Percentiles rank a stretch among this genome's conserved stretches.
These are phyloP conservation scores for Aspergillaceae sp. DNA, from an alignment of 2,329 filamentous ascomycete species.

Conservation along the genomic window DNA sequence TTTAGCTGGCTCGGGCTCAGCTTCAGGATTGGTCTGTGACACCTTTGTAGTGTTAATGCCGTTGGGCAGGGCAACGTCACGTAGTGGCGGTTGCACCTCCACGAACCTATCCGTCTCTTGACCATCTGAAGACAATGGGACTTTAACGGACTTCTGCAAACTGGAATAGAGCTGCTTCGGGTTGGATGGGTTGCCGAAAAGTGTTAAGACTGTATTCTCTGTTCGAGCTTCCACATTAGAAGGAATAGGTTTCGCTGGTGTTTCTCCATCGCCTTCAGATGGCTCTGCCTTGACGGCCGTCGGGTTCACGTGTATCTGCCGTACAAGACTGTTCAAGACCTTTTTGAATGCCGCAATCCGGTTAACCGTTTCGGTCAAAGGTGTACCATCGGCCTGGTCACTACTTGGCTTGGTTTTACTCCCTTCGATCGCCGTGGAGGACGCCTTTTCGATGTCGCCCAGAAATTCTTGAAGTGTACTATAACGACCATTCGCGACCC, in stretches of 20 bases:
- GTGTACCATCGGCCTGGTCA: conserved; percentile 16
- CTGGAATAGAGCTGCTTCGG: conserved; percentile 80
- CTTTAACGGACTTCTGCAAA: conserved; percentile 48
- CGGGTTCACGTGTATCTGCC: conserved; percentile 49
- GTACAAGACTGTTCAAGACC: conserved; percentile 54
- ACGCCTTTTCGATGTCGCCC: conserved; percentile 35
- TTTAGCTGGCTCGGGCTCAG: conserved; percentile 20
- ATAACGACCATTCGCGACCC: conserved; percentile 31
- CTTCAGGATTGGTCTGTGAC: conserved; percentile 41
- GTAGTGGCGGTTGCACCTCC: conserved; percentile 43
- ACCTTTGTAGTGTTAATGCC: conserved; percentile 64
- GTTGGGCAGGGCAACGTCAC: conserved; percentile 61
- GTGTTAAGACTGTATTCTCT: conserved; percentile 58
- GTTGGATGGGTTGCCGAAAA: conserved; percentile 66
- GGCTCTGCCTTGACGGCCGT: conserved; percentile 26
- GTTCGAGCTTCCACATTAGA: conserved; percentile 36
- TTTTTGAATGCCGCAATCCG: conserved; percentile 52
- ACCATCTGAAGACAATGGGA: conserved; percentile 28
- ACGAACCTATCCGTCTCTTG: conserved; percentile 27
- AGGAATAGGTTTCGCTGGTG: conserved; percentile 28
- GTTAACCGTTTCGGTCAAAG: conserved; percentile 29
- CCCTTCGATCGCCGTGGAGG: conserved; percentile 28
- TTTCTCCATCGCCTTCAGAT: conserved; percentile 28
- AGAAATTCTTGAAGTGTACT: conserved; percentile 34
- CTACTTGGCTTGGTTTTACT: conserved; percentile 25